A percentile compares a stretch with the other conserved stretches of the same genome.
phyloP scores from a whole-genome alignment of 371 early-diverging fungal species.

The Chytridium lagenaria region DNA sequence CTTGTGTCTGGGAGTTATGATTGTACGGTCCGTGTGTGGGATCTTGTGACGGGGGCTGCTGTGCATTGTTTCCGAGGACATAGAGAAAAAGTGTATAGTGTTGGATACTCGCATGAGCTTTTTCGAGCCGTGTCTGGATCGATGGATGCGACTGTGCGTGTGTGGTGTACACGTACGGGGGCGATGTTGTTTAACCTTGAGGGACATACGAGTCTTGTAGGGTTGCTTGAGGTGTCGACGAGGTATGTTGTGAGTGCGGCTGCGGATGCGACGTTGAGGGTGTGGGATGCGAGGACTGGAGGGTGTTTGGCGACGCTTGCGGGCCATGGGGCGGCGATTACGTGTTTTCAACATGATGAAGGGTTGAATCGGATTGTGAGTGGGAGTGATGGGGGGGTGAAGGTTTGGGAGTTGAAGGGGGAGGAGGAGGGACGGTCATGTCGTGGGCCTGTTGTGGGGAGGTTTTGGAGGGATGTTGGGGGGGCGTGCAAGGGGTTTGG shows the following conservation, averaged over 20 bases:
- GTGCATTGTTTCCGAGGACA: constrained; percentile 83
- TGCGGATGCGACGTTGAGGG: constrained; percentile 92
- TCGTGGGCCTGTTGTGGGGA: constrained; percentile 65
- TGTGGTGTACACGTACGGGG: constrained; percentile 95
- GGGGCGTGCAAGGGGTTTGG: constrained; percentile 87
- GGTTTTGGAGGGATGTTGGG: constrained; percentile 75
- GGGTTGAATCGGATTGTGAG: constrained; percentile 82
- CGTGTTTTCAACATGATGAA: constrained; percentile 92
- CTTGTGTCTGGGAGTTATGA: constrained; percentile 98
- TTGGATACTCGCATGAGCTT: constrained; percentile 85
- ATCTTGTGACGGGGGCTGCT: constrained; percentile 71
- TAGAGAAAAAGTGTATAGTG: constrained; percentile 89
- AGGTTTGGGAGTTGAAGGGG: constrained; percentile 84
- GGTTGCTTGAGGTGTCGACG: constrained; percentile 84
- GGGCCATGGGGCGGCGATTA: constrained; percentile 89
- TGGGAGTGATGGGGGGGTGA: constrained; percentile 92
- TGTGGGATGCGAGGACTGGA: constrained; percentile 89
- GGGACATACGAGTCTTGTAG: constrained; percentile 91
- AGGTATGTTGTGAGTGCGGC: constrained; percentile 89
- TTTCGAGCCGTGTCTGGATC: constrained; percentile 90
- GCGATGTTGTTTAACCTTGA: constrained; percentile 74
- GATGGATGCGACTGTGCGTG: constrained; percentile 93
- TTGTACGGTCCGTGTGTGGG: constrained; percentile 92
- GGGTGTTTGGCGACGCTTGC: constrained; percentile 73
- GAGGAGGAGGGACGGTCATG: constrained; percentile 51